Conservation (phyloP, 495 filamentous ascomycete species). For the Immersiella caudata region DNA sequence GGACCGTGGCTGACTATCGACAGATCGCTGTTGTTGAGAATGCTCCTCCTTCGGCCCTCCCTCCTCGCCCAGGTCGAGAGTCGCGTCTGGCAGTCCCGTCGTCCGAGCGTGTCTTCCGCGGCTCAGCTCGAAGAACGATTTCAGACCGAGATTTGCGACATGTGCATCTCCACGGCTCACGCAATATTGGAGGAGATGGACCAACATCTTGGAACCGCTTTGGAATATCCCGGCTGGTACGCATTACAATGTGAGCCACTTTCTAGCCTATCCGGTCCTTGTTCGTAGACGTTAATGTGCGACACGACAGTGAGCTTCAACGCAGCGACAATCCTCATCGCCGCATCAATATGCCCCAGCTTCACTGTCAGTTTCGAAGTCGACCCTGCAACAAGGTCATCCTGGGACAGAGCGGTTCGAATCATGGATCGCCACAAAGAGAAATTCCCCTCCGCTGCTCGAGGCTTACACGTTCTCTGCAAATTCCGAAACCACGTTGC, state of each 20-base stretch:
- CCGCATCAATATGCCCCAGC: conserved; percentile 18
- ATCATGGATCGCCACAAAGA: conserved; percentile 23
- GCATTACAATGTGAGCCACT: conserved; percentile 26
- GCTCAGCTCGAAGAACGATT: conserved; percentile 23
- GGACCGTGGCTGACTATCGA: too few species aligned
- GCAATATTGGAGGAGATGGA: conserved; percentile 27
- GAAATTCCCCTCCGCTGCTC: conserved; percentile 20
- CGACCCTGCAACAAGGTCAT: conserved; percentile 19
- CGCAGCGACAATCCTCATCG: conserved; percentile 24
- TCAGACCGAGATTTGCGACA: conserved; percentile 23
- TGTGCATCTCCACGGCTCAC: conserved; percentile 26
- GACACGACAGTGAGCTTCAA: conserved; percentile 24
- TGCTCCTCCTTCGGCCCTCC: conserved; percentile 25
- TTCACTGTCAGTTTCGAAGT: conserved; percentile 21
- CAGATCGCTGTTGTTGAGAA: conserved; percentile 16
- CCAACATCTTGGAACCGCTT: conserved; percentile 6
- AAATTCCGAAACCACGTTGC: conserved; percentile 13
- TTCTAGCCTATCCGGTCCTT: background rate
- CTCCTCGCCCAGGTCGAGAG: conserved; percentile 23
- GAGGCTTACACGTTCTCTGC: conserved; percentile 20
- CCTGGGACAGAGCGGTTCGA: conserved; percentile 26
- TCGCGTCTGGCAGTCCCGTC: background rate
- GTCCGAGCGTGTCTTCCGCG: conserved; percentile 7
- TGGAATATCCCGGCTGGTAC: conserved; percentile 20
- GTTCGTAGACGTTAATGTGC: background rate